Evolutionary conservation across 805 yeast genomes (phyloP).

Genomic region (Tetrapisispora nanseiensis): DNA sequence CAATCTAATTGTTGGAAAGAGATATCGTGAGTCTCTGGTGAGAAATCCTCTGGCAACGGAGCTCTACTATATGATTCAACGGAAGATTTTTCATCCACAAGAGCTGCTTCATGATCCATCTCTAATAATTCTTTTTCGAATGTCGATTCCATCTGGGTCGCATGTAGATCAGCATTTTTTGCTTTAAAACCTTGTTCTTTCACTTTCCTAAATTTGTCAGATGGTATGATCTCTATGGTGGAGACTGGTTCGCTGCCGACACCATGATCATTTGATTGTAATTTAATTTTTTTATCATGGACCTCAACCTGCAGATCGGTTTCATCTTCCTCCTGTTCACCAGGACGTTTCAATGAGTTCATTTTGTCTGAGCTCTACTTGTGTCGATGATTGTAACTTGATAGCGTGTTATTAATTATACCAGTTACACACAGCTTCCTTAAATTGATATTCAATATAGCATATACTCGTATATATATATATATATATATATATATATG

Average conservation of each 20-base stretch:
- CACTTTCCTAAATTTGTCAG: constrained; percentile 24
- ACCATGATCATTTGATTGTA: constrained; percentile 25
- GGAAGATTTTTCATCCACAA: constrained; percentile 15
- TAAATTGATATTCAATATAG: no score
- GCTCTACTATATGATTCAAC: constrained; percentile 48
- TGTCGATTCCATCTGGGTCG: constrained; percentile 15
- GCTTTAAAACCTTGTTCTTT: constrained; percentile 25
- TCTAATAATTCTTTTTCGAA: constrained; percentile 26
- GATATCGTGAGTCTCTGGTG: constrained; percentile 42
- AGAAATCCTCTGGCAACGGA: constrained; percentile 39
- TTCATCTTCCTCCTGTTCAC: constrained; percentile 11
- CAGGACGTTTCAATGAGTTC: constrained; percentile 12
- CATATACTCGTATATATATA: background rate
- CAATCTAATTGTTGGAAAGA: constrained; percentile 91
- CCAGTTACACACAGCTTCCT: background rate
- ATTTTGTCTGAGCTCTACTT: background rate
- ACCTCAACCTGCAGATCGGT: background rate
- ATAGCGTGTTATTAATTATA: background rate
- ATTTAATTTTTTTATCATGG: constrained; percentile 18
- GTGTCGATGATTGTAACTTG: background rate
- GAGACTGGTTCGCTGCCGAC: constrained; percentile 29
- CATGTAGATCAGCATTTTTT: constrained; percentile 17
- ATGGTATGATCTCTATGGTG: constrained; percentile 27
- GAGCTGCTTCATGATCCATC: constrained; percentile 26
- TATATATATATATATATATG: background rate